A percentile compares a stretch with the other conserved stretches of the same genome.
phyloP scores from a whole-genome alignment of 2,329 filamentous ascomycete genomes.

The Plectosphaerella sp. region DNA sequence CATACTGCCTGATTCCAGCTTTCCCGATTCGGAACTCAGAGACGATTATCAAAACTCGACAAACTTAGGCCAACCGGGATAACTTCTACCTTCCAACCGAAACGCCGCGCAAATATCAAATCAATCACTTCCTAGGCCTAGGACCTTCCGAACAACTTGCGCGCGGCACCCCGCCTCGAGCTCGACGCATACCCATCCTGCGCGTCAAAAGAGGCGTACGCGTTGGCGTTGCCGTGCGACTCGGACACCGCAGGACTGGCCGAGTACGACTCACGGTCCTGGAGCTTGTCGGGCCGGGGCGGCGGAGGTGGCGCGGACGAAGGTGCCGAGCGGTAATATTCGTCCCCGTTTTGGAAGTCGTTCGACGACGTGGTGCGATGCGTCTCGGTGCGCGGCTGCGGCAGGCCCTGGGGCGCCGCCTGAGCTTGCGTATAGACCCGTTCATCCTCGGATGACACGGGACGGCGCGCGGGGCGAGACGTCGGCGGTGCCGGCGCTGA shows the following conservation, averaged over 20 bases:
- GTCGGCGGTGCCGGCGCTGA: background rate
- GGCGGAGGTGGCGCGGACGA: constrained; percentile 22
- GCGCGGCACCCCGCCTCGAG: constrained; percentile 7
- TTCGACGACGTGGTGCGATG: constrained; percentile 3
- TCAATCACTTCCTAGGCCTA: background rate
- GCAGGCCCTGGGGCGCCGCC: constrained; percentile 1
- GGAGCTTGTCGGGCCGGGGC: constrained; percentile 26
- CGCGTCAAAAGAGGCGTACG: constrained; percentile 6
- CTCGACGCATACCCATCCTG: constrained; percentile 4
- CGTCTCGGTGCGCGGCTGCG: constrained; percentile 7
- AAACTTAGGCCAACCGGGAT: background rate
- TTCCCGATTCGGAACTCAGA: background rate
- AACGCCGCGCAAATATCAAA: background rate
- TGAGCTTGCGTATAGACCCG: constrained; percentile 6
- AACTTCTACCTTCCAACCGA: too few relatives aligned
- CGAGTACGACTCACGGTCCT: constrained; percentile 9
- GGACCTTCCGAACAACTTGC: constrained; percentile 12
- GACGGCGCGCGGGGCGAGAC: background rate
- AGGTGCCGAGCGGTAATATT: constrained; percentile 14
- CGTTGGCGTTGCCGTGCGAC: constrained; percentile 4
- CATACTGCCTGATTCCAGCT: background rate
- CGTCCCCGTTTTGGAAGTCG: constrained; percentile 12
- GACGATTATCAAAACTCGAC: background rate
- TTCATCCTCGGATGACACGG: background rate
- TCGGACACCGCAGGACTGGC: constrained; percentile 4